phyloP scores from a whole-genome alignment of 306 rosid genomes.

The Pachyrhizus erosus region DNA sequence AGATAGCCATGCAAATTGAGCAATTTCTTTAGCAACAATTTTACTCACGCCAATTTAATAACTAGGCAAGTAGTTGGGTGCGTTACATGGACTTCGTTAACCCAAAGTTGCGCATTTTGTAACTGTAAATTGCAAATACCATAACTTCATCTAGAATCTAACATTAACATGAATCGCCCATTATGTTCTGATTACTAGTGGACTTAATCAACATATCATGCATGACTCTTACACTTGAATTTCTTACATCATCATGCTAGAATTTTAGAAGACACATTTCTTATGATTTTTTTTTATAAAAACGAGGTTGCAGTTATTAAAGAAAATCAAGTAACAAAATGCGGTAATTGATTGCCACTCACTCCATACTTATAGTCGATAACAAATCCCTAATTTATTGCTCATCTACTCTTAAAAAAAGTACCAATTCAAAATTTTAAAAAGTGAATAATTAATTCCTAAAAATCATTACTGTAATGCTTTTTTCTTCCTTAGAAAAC shows the following conservation, averaged over 20 bases:
- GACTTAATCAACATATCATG: not conserved
- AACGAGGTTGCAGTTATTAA: not conserved
- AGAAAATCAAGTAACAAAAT: not conserved
- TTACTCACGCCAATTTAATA: not conserved
- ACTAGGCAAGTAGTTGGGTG: constrained; percentile 38
- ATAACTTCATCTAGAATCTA: not conserved
- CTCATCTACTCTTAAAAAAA: not conserved
- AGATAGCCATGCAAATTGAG: not conserved
- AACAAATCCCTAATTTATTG: not conserved
- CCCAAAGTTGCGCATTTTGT: not conserved
- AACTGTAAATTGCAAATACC: not conserved
- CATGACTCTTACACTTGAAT: not conserved
- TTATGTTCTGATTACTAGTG: not conserved
- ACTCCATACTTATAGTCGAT: not conserved
- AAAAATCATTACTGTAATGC: not conserved
- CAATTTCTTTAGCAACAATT: not conserved
- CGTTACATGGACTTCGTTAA: not conserved
- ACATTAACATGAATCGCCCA: not conserved
- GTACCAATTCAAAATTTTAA: too few relatives aligned
- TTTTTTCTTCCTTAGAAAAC: not conserved
- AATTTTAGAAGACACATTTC: not conserved
- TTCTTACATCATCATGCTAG: not conserved
- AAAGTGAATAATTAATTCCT: not conserved
- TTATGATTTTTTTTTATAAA: not conserved
- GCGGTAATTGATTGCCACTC: not conserved